Evolutionary conservation across 1,284 basidiomycete species (phyloP), one percentile per base, ranked within the genome.

Genomic region (Sutorius eximius): DNA sequence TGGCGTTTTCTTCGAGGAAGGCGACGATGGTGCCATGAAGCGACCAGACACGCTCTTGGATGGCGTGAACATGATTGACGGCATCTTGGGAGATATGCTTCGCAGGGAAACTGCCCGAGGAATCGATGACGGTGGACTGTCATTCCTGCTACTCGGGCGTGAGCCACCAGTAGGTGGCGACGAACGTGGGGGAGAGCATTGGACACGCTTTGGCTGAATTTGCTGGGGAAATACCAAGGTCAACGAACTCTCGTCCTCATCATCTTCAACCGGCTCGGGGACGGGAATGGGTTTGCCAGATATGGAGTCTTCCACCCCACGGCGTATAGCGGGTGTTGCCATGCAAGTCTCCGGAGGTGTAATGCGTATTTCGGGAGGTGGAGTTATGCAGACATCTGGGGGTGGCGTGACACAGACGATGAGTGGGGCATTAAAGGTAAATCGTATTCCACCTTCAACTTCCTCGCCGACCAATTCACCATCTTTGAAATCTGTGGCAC

Each of bases 401-500:
- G 75, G 72, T 45, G 67, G 66, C 30, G 71, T 70, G 41, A 76
- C 73, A 59, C 77, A 76, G 55, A 72, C 76, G 18, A 75, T 68
- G 13, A 71, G 68, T 49, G 85, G 83, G 13, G 81, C 79, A 8
- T 80, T 82, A 61, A 89, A 87, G 3, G 78, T 84, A 59, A 89
- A 87, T 59, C 78, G 83, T 65, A 89, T 86, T 12, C 87, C 87
- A 15, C 82, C 82, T 43, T 81, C 78, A 11, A 77, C 75, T 43
- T 71, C 75, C 53, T 82, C 78, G 15, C 77, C 77, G 16, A 77
- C 65, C 37, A 75, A 70, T 41, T 77, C 77, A 24, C 78, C 75
- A 13, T 78, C 77, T 29, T 76, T 71, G 18, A 71, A 72, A 38
- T 56, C 51, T 37, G 53, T 45, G 38, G 69, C 69, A 32, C 68